phyloP scores from a whole-genome alignment of 805 yeast species.

The Sungouiozyma ichnusensis region DNA sequence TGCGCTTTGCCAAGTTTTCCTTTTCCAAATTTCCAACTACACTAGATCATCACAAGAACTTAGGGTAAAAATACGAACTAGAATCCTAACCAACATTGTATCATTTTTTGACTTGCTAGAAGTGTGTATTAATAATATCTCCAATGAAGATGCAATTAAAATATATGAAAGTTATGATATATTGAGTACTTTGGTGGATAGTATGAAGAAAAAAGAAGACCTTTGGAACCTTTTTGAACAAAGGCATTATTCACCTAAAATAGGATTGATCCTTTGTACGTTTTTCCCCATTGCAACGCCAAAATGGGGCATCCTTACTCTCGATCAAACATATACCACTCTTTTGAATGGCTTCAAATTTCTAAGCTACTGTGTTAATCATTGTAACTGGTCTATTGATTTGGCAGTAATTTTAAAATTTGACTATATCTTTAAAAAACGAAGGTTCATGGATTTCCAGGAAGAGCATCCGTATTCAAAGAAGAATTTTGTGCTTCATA shows the following conservation, averaged over 20 bases:
- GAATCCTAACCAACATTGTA: constrained; percentile 18
- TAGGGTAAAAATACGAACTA: constrained; percentile 9
- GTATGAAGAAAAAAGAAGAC: constrained; percentile 3
- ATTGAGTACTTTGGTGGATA: constrained; percentile 10
- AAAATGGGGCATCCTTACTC: constrained; percentile 17
- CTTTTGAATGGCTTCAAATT: constrained; percentile 11
- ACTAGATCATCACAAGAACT: constrained; percentile 9
- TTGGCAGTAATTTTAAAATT: constrained; percentile 40
- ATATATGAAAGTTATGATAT: constrained; percentile 15
- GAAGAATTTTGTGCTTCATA: constrained; percentile 5
- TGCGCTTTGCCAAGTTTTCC: constrained; percentile 21
- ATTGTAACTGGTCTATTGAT: constrained; percentile 28
- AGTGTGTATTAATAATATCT: constrained; percentile 7
- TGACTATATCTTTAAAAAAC: constrained; percentile 16
- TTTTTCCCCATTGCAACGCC: constrained; percentile 13
- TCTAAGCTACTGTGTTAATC: constrained; percentile 12
- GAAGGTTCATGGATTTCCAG: constrained; percentile 20
- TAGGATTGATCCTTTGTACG: constrained; percentile 10
- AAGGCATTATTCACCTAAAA: constrained; percentile 10
- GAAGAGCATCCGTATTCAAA: constrained; percentile 11
- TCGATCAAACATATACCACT: constrained; percentile 7
- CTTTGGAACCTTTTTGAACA: constrained; percentile 17
- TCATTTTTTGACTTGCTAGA: constrained; percentile 22
- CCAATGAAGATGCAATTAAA: constrained; percentile 2
- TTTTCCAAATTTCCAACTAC: constrained; percentile 19